Evolutionary conservation across 768 basidiomycete species (phyloP), one percentile per base, ranked within the genome.

Genomic region (Auricularia cornea): DNA sequence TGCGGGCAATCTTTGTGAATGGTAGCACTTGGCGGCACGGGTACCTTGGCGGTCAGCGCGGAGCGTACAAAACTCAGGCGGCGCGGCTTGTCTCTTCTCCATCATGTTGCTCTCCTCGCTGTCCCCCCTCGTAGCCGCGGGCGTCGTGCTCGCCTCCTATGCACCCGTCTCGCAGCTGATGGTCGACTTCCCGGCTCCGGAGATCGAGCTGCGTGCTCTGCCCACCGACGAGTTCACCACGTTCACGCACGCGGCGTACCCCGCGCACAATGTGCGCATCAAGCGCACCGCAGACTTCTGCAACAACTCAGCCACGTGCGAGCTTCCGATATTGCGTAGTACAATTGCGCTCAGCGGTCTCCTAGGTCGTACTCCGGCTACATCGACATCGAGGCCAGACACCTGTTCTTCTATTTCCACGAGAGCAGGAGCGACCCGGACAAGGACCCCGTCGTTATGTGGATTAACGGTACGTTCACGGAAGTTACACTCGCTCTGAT

Each of bases 381-480:
- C 35, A 62, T 68, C 48, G 67, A 68, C 59, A 60, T 66, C 31
- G 61, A 61, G 14, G 57, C 48, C 20, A 30, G 44, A 16, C 63
- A 66, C 40, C 51, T 64, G 54, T 68, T 68, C 60, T 68, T 68
- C 59, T 66, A 66, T 41, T 73, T 74, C 64, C 71, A 70, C 60
- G 73, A 72, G 66, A 60, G 69, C 28, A 56, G 72, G 29, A 62
- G 67, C 32, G 63, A 67, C 18, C 73, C 70, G 12, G 65, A 68
- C 16, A 64, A 64, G n/a, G 73, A 71, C 16, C 67, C 68, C 29
- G 44, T 74, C n/a, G 65, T 73, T 33, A 65, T 72, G 30, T 72
- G 72, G 70, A 66, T 69, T 3, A 74, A 72, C 62, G 72, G 72
- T n/a, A n/a, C n/a, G n/a, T n/a, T n/a, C n/a, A n/a, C n/a, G n/a